These are phyloP conservation scores for Cryptococcus sp. DNA, from an alignment of 1,284 basidiomycete genomes.

Conservation along the genomic window DNA sequence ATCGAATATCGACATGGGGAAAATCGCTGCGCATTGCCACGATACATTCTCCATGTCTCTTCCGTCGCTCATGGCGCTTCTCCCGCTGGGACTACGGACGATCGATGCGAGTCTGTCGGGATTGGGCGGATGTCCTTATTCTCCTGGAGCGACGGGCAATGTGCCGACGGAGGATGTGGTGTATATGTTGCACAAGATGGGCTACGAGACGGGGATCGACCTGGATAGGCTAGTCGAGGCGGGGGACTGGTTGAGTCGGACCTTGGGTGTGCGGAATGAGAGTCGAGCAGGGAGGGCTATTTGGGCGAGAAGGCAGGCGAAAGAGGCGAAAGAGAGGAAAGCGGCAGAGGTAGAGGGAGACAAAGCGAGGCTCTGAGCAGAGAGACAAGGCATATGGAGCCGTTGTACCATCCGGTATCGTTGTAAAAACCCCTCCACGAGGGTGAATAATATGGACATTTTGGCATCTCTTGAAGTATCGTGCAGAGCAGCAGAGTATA, in stretches of 20 bases:
- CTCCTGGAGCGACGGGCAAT: conserved; percentile 90
- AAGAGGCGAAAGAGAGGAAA: conserved; percentile 17
- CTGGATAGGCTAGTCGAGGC: conserved; percentile 64
- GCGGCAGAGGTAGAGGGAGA: neutral
- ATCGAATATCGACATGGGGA: conserved; percentile 61
- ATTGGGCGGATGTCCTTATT: conserved; percentile 90
- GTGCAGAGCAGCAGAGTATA: too few species aligned
- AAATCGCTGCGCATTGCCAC: conserved; percentile 80
- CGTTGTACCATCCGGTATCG: too few species aligned
- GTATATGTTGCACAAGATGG: conserved; percentile 68
- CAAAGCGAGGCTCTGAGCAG: neutral
- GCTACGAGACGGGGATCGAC: conserved; percentile 63
- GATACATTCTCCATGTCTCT: conserved; percentile 81
- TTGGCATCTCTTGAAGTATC: too few species aligned
- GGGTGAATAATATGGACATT: too few species aligned
- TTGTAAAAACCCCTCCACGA: too few species aligned
- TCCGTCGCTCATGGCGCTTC: conserved; percentile 49
- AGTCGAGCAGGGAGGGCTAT: conserved; percentile 79
- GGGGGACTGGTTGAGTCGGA: conserved; percentile 72
- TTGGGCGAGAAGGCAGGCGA: conserved; percentile 48
- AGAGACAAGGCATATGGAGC: too few species aligned
- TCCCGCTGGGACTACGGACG: conserved; percentile 50
- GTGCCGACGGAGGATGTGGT: conserved; percentile 86
- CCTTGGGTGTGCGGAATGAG: conserved; percentile 62
- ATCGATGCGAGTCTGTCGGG: conserved; percentile 67